Conservation (phyloP, 2,329 filamentous ascomycete species). For the Ophiobolus disseminans region DNA sequence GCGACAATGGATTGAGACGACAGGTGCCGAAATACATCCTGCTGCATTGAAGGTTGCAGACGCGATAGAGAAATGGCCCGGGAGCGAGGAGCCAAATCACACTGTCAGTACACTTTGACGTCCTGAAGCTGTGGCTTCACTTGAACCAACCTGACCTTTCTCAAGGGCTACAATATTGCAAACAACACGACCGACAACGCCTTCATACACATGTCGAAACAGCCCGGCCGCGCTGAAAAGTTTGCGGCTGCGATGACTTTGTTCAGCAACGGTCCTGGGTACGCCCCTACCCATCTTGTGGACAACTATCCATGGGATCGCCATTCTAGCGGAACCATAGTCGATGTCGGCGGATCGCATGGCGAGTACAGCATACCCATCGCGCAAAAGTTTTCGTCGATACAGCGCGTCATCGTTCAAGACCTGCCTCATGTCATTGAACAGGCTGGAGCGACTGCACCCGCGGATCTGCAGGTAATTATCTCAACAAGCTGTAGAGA, state of each 20-base stretch:
- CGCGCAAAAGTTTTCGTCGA: background rate
- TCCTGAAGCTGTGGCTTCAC: no score
- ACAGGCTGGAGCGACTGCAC: background rate
- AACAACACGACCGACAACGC: constrained; percentile 3
- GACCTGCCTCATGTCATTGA: constrained; percentile 4
- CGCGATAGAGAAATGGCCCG: constrained; percentile 10
- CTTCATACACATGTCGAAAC: constrained; percentile 6
- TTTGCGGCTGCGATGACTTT: constrained; percentile 5
- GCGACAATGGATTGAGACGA: constrained; percentile 5
- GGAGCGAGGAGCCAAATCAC: constrained; percentile 8
- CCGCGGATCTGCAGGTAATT: background rate
- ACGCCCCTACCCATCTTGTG: constrained; percentile 4
- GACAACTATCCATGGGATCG: constrained; percentile 3
- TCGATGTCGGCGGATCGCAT: constrained; percentile 10
- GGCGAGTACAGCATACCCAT: constrained; percentile 7
- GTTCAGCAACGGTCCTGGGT: constrained; percentile 4
- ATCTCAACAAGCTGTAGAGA: no score
- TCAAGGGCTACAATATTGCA: constrained; percentile 5
- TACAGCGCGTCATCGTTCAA: constrained; percentile 4
- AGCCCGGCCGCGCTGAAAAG: background rate
- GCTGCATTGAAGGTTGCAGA: constrained; percentile 3
- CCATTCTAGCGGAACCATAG: background rate
- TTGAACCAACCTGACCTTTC: no score
- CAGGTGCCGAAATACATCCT: constrained; percentile 3
- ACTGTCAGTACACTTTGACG: no score